Evolutionary conservation across 148 eudicot species (phyloP).

Genomic region (Chenopodium formosanum): DNA sequence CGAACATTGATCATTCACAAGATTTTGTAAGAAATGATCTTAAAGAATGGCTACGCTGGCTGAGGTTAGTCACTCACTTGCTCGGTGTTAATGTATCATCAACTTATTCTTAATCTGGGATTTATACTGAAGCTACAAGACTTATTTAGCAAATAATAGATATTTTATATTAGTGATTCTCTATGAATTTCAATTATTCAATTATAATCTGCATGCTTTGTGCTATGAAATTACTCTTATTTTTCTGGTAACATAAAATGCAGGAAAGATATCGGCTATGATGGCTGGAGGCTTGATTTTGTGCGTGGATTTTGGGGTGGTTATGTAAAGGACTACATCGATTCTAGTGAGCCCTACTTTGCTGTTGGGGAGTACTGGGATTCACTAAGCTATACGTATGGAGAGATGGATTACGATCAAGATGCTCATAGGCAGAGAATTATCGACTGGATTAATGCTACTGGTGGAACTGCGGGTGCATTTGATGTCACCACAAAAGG

Average conservation of each 20-base stretch:
- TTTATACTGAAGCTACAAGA: slow-evolving; percentile 5
- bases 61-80: slow-evolving; percentile 52
- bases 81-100: background rate
- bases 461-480: slow-evolving; percentile 89
- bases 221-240: background rate
- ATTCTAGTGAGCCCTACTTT: slow-evolving; percentile 74
- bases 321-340: slow-evolving; percentile 94
- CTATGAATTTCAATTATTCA: background rate
- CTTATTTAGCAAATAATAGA: background rate
- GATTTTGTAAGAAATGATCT: slow-evolving; percentile 93
- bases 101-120: background rate
- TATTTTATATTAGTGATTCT: background rate
- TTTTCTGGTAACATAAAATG: slow-evolving; percentile 26
- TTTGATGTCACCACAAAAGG: slow-evolving; percentile 99
- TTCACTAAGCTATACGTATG: slow-evolving; percentile 85
- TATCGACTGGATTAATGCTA: slow-evolving; percentile 90
- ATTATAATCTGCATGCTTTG: background rate
- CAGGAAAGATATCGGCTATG: slow-evolving; percentile 95
- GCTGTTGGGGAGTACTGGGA: slow-evolving; percentile 99
- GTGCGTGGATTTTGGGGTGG: slow-evolving; percentile 99
- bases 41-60: slow-evolving; percentile 88
- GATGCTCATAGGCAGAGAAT: slow-evolving; percentile 97
- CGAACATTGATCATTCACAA: slow-evolving; percentile 99
- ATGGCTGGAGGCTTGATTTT: slow-evolving; percentile 99
- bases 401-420: slow-evolving; percentile 93